These are phyloP conservation scores for Mesembryanthemum crystallinum DNA, from an alignment of 148 eudicot genomes.

Conservation along the genomic window DNA sequence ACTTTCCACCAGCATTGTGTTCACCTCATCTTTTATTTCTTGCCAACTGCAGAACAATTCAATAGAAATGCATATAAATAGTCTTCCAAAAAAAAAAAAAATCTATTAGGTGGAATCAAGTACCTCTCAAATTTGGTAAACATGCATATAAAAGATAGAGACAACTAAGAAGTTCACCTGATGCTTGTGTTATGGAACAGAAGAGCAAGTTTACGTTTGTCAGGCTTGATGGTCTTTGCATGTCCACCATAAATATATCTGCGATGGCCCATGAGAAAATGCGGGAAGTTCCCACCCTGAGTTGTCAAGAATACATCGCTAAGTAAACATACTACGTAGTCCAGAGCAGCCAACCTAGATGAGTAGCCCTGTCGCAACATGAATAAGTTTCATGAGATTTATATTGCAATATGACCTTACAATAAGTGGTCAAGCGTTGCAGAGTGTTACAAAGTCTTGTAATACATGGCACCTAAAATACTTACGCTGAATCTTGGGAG, in stretches of 20 bases:
- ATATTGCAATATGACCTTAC: not conserved
- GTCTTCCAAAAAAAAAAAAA: no score
- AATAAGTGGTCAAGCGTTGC: not conserved
- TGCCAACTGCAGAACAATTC: constrained; percentile 58
- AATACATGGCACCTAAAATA: not conserved
- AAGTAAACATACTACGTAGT: constrained; percentile 65
- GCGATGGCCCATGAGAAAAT: constrained; percentile 86
- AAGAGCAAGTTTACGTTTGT: constrained; percentile 63
- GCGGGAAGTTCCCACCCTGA: constrained; percentile 94
- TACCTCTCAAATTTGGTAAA: no score
- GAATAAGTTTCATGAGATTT: constrained; percentile 1
- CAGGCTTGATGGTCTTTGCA: constrained; percentile 80
- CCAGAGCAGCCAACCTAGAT: constrained; percentile 86
- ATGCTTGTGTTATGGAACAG: constrained; percentile 58
- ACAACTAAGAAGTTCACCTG: constrained; percentile 39
- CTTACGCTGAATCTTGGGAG: not conserved
- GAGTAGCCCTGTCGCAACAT: constrained; percentile 57
- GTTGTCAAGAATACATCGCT: constrained; percentile 93
- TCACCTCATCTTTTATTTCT: constrained; percentile 56
- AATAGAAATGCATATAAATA: not conserved
- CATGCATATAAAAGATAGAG: no score
- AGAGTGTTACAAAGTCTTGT: not conserved
- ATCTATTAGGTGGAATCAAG: no score
- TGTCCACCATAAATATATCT: constrained; percentile 72
- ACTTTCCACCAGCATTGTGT: constrained; percentile 68